A percentile compares a stretch with the other conserved stretches of the same genome.
These are phyloP conservation scores for Lecanosticta acicola DNA, from an alignment of 2,329 filamentous ascomycete genomes.

Conservation along the genomic window DNA sequence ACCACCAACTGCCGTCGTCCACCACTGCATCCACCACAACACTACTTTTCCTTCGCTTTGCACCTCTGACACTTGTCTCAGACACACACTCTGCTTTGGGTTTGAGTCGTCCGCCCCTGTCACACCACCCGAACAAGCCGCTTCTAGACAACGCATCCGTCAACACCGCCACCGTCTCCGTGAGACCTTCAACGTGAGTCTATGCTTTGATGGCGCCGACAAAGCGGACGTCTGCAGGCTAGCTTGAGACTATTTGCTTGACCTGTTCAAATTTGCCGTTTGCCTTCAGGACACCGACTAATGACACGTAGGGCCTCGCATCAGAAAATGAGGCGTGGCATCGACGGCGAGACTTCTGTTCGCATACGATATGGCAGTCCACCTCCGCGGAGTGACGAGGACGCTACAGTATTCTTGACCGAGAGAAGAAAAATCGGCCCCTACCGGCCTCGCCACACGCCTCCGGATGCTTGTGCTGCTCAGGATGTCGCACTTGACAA, in stretches of 20 bases:
- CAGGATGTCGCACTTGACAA: conserved; percentile 18
- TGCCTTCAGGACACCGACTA: neutral
- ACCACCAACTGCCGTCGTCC: conserved; percentile 6
- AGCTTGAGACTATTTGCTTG: too few species aligned
- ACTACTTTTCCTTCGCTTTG: neutral
- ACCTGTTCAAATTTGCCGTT: neutral
- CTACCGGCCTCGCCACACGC: conserved; percentile 18
- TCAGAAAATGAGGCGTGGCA: conserved; percentile 7
- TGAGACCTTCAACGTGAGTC: neutral
- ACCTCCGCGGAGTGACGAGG: conserved; percentile 10
- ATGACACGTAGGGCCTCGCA: neutral
- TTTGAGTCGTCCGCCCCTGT: conserved; percentile 11
- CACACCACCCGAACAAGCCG: conserved; percentile 12
- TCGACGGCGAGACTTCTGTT: conserved; percentile 13
- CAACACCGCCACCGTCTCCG: conserved; percentile 4
- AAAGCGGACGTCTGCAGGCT: too few species aligned
- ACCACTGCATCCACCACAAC: neutral
- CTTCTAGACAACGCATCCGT: conserved; percentile 4
- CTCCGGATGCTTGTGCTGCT: conserved; percentile 16
- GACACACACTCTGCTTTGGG: conserved; percentile 1
- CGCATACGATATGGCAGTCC: conserved; percentile 19
- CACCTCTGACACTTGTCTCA: conserved; percentile 2
- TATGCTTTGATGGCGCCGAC: too few species aligned
- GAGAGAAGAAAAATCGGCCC: conserved; percentile 7
- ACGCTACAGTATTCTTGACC: conserved; percentile 7